Evolutionary conservation across 2,329 filamentous ascomycete genomes (phyloP).

Genomic region (Hymenoscyphus scutula): DNA sequence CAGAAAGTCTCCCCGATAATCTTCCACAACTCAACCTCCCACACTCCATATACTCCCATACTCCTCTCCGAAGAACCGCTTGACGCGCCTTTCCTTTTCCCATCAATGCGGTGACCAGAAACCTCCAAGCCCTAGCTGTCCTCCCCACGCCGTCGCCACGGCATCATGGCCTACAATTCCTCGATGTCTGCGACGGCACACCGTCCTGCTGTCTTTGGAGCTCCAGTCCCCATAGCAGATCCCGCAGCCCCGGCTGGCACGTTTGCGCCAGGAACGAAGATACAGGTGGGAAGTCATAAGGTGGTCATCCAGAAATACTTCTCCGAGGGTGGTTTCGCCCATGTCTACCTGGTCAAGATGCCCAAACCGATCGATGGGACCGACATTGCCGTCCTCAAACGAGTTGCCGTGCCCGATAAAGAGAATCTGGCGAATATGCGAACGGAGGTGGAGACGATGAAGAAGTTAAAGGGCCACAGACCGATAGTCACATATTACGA

Average conservation of each 20-base stretch:
- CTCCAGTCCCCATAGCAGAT: slow-evolving; percentile 42
- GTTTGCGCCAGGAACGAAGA: slow-evolving; percentile 91
- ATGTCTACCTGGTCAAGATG: slow-evolving; percentile 94
- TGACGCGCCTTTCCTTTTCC: not conserved
- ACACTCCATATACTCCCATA: not conserved
- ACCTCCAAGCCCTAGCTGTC: slow-evolving; percentile 19
- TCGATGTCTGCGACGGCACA: slow-evolving; percentile 39
- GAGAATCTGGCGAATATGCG: slow-evolving; percentile 92
- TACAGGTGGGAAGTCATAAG: slow-evolving; percentile 88
- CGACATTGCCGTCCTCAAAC: slow-evolving; percentile 50
- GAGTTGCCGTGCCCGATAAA: slow-evolving; percentile 95
- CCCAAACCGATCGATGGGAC: slow-evolving; percentile 50
- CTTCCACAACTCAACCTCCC: not conserved
- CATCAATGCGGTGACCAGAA: slow-evolving; percentile 35
- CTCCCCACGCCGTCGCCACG: slow-evolving; percentile 22
- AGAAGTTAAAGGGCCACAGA: slow-evolving; percentile 93
- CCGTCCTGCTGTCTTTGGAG: slow-evolving; percentile 46
- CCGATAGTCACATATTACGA: slow-evolving; percentile 98
- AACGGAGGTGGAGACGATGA: slow-evolving; percentile 99
- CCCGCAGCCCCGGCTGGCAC: slow-evolving; percentile 69
- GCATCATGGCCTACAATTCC: slow-evolving; percentile 43
- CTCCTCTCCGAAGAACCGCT: not conserved
- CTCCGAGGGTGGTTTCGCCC: slow-evolving; percentile 95
- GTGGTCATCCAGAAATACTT: slow-evolving; percentile 96
- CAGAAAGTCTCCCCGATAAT: not conserved